These are phyloP conservation scores for Penicillium aurantiogriseum DNA, from an alignment of 2,329 filamentous ascomycete genomes.

Conservation along the genomic window DNA sequence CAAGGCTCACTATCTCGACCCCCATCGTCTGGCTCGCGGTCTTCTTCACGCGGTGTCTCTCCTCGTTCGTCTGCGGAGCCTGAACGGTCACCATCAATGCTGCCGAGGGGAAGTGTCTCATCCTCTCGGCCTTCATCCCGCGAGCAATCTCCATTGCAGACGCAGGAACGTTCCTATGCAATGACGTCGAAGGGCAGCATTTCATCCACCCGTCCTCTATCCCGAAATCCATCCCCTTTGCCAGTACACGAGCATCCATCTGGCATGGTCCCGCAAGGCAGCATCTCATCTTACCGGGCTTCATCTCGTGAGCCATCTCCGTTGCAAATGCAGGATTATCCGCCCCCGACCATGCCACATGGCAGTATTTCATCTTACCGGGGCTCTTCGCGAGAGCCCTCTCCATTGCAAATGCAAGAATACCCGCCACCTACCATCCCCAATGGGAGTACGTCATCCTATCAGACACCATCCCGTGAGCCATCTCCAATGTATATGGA, in stretches of 20 bases:
- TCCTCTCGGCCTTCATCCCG: slow-evolving; percentile 28
- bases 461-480: slow-evolving; percentile 18
- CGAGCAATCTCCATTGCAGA: slow-evolving; percentile 23
- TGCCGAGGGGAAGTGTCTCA: slow-evolving; percentile 17
- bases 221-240: slow-evolving; percentile 11
- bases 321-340: slow-evolving; percentile 8
- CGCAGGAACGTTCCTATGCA: slow-evolving; percentile 10
- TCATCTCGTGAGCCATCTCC: slow-evolving; percentile 15
- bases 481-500: slow-evolving; percentile 38
- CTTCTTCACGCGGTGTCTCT: slow-evolving; percentile 29
- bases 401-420: slow-evolving; percentile 38
- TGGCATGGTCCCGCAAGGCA: slow-evolving; percentile 7
- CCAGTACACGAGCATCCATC: background rate
- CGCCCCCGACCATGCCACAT: slow-evolving; percentile 4
- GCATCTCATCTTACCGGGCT: slow-evolving; percentile 5
- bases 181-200: slow-evolving; percentile 16
- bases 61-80: slow-evolving; percentile 26
- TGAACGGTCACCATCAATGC: slow-evolving; percentile 19
- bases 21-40: slow-evolving; percentile 33
- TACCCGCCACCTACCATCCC: slow-evolving; percentile 2
- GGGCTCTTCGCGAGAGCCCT: slow-evolving; percentile 24
- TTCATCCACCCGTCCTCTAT: slow-evolving; percentile 16
- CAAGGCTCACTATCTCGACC: slow-evolving; percentile 37
- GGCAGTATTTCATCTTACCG: slow-evolving; percentile 6
- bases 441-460: slow-evolving; percentile 3